Conservation (phyloP, 2,329 filamentous ascomycete genomes). For the Xylariaceae sp. region DNA sequence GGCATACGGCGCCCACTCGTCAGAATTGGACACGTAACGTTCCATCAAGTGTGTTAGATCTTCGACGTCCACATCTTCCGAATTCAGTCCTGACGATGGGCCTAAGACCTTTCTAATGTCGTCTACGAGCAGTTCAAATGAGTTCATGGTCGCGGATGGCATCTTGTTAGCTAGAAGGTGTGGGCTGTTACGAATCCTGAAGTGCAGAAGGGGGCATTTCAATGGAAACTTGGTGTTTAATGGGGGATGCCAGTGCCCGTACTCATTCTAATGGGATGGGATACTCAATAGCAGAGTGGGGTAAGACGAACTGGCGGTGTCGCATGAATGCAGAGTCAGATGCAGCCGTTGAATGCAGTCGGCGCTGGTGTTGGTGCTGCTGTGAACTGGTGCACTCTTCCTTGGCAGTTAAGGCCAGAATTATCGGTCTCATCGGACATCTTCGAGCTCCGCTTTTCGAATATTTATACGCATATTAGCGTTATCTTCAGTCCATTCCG, state of each 20-base stretch:
- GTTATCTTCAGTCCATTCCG: conserved; percentile 9
- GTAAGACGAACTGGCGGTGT: conserved; percentile 31
- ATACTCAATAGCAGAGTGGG: conserved; percentile 5
- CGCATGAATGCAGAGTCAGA: conserved; percentile 15
- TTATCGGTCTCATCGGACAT: not conserved
- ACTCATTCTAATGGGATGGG: not conserved
- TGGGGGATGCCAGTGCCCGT: not conserved
- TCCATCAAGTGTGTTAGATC: conserved; percentile 77
- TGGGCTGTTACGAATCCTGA: conserved; percentile 6
- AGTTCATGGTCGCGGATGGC: conserved; percentile 42
- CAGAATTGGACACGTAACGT: conserved; percentile 70
- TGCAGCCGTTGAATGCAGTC: too few species aligned
- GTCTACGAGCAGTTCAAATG: conserved; percentile 74
- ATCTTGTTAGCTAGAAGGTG: conserved; percentile 6
- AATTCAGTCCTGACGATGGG: conserved; percentile 81
- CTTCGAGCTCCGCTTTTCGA: conserved; percentile 18
- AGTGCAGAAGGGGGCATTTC: conserved; percentile 15
- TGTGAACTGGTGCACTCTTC: conserved; percentile 1
- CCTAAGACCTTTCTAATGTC: conserved; percentile 79
- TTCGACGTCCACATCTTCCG: conserved; percentile 78
- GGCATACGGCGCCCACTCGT: conserved; percentile 78
- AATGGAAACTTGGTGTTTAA: conserved; percentile 3
- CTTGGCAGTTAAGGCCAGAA: not conserved
- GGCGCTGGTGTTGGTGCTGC: conserved; percentile 1
- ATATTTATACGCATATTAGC: conserved; percentile 9